Evolutionary conservation across 345 rosid species (phyloP), one percentile per base, ranked within the genome.

Genomic region (Eutrema yunnanense): DNA sequence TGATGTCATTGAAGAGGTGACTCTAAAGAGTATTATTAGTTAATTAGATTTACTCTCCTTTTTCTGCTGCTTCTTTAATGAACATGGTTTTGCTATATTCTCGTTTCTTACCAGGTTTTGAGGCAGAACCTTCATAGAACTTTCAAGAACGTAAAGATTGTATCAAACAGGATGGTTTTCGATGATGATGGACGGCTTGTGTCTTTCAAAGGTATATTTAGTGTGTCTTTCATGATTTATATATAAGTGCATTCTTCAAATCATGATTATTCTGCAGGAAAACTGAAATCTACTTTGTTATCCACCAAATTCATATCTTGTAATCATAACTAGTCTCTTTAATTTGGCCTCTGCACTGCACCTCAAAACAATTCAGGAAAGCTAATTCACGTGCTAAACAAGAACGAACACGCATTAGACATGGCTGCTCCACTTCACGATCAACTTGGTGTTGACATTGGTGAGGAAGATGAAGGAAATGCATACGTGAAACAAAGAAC

Each of bases 1-100:
- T 63, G 96, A 92, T 83, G 86, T 92, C 27, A 92, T 90, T 75
- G 96, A 92, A 82, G 98, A 92, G 96, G 98, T 90, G 69, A 65
- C 79, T 71, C 59, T 58, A 36, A 16, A 50, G 58, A 37, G 53
- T 57, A 26, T 36, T 48, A 50, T 36, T 48, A 50, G 16, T 27
- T 32, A 5, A 22, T 3, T 29, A 33, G 64, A 26, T 48, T 6
- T 44, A 36, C 26, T 67, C 41, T 67, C 5, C 2, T 42, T 12
- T 33, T 49, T 55, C 6, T 67, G 54, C 6, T 59, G 34, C 53
- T 16, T 57, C 14, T 57, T 30, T 16, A 10, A 29, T 65, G 58
- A 43, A 36, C 26, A 14, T 74, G 46, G 0, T 40, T 41, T 40
- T 65, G 56, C 22, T 26, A 49, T 34, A 16, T 13, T 48, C 3